A percentile compares a stretch with the other conserved stretches of the same genome.
Evolutionary conservation across 441 rosid species (phyloP).

Genomic region (Populus hybrid): DNA sequence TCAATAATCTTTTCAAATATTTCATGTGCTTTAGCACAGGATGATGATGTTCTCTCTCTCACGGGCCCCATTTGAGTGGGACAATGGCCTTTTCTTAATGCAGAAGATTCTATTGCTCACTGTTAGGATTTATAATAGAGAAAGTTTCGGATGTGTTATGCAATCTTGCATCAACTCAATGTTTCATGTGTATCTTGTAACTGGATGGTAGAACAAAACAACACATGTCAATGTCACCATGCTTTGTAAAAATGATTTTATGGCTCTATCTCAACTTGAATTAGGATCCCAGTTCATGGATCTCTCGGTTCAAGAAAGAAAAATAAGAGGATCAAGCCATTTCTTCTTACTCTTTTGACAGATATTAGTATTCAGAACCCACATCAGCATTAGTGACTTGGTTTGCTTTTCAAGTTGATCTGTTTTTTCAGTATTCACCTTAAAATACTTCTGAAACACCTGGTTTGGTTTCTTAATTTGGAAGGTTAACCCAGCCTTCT

Average conservation of each 20-base stretch:
- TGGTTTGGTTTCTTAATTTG: background rate
- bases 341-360: background rate
- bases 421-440: constrained; percentile 1
- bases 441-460: background rate
- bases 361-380: background rate
- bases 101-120: background rate
- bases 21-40: background rate
- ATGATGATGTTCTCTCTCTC: background rate
- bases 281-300: background rate
- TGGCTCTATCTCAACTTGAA: background rate
- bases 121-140: background rate
- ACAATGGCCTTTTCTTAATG: background rate
- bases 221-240: background rate
- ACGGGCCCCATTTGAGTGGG: background rate
- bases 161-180: background rate
- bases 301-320: background rate
- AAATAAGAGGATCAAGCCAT: background rate
- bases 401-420: background rate
- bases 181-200: background rate
- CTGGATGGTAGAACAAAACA: background rate
- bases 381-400: background rate
- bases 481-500: background rate
- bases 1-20: background rate
- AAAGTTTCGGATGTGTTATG: background rate
- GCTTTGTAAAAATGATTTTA: background rate